Percentiles rank a stretch among this genome's conserved stretches.
Conservation (phyloP, 1,139 yeast species). For the Hyphopichia fennica region DNA sequence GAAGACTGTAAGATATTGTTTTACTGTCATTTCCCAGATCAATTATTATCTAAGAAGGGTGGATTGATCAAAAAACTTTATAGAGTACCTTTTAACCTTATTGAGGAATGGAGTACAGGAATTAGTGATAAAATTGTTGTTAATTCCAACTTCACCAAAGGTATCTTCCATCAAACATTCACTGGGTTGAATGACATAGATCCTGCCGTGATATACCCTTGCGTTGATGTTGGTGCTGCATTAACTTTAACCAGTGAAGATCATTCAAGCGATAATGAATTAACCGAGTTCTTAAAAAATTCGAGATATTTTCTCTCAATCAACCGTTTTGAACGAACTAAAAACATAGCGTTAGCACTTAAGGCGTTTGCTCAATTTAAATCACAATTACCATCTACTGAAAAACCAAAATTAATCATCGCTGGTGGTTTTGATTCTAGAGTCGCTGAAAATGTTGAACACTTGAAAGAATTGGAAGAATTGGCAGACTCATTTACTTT, state of each 20-base stretch:
- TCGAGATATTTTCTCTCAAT: conserved; percentile 63
- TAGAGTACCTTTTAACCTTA: conserved; percentile 75
- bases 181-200: conserved; percentile 32
- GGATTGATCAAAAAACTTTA: conserved; percentile 61
- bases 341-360: conserved; percentile 78
- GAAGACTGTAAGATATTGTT: conserved; percentile 56
- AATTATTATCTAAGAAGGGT: conserved; percentile 63
- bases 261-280: conserved; percentile 26
- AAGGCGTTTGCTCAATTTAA: conserved; percentile 53
- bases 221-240: conserved; percentile 53
- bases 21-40: conserved; percentile 97
- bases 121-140: conserved; percentile 80
- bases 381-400: conserved; percentile 11
- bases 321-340: conserved; percentile 86
- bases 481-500: conserved; percentile 50
- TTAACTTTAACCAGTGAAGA: conserved; percentile 15
- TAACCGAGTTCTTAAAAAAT: conserved; percentile 31
- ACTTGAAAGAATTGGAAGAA: conserved; percentile 58
- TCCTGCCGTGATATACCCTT: conserved; percentile 86
- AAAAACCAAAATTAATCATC: conserved; percentile 52
- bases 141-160: conserved; percentile 79
- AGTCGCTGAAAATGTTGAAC: conserved; percentile 73
- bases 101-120: conserved; percentile 81
- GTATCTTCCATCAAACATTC: conserved; percentile 69
- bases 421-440: conserved; percentile 93